Percentiles rank a stretch among this genome's conserved stretches.
Evolutionary conservation across 1,284 basidiomycete species (phyloP).

Genomic region (Laetiporus sulphureus): DNA sequence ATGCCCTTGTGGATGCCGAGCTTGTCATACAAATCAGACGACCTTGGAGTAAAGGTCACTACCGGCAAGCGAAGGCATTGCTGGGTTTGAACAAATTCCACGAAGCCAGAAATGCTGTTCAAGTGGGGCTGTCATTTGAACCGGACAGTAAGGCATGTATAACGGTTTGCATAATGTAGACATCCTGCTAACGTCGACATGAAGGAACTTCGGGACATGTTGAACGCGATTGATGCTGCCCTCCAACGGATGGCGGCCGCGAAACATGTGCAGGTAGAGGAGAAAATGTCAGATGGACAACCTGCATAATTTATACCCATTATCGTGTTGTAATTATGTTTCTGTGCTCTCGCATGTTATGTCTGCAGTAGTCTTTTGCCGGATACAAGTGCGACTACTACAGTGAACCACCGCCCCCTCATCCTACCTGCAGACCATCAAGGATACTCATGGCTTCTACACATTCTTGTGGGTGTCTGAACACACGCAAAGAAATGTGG

Average conservation of each 20-base stretch:
- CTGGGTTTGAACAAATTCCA: constrained; percentile 64
- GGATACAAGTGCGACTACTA: constrained; percentile 2
- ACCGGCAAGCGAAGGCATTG: constrained; percentile 86
- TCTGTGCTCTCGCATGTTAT: no score
- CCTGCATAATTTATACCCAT: no score
- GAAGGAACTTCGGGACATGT: constrained; percentile 22
- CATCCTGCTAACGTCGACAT: not conserved
- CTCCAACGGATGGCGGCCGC: constrained; percentile 7
- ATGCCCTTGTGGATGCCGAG: constrained; percentile 88
- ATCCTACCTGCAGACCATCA: constrained; percentile 15
- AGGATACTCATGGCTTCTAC: constrained; percentile 39
- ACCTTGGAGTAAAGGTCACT: constrained; percentile 94
- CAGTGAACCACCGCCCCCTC: constrained; percentile 9
- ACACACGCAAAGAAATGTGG: constrained; percentile 53
- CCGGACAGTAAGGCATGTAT: constrained; percentile 73
- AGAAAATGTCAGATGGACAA: not conserved
- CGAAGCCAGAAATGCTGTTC: constrained; percentile 80
- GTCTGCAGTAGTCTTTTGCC: no score
- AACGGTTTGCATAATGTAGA: not conserved
- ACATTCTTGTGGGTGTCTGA: constrained; percentile 60
- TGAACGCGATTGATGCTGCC: constrained; percentile 16
- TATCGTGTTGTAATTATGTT: no score
- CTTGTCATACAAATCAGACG: constrained; percentile 81
- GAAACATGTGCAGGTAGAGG: constrained; percentile 6
- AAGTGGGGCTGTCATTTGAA: constrained; percentile 86